A percentile compares a stretch with the other conserved stretches of the same genome.
These are phyloP conservation scores for Fistulinella cinereoalba DNA, from an alignment of 1,284 basidiomycete species.

Conservation along the genomic window DNA sequence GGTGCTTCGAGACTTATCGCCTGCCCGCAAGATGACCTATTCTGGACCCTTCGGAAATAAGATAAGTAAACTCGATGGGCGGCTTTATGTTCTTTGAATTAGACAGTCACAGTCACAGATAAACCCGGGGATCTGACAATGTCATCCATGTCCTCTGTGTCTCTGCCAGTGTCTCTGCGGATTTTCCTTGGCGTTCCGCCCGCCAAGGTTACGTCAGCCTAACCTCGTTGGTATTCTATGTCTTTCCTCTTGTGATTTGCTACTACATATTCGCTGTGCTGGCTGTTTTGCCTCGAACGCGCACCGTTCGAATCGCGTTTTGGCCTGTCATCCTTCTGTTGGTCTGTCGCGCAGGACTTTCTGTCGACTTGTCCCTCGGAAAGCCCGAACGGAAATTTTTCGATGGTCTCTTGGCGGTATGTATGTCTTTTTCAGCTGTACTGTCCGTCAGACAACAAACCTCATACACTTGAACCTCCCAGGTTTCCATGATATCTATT, in stretches of 20 bases:
- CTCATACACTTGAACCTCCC: background rate
- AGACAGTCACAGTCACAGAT: too few species aligned
- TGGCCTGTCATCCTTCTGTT: slow-evolving; percentile 43
- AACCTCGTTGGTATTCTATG: slow-evolving; percentile 6
- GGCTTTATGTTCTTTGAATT: too few species aligned
- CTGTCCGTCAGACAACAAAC: too few species aligned
- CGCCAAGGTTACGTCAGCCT: background rate
- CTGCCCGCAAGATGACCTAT: too few species aligned
- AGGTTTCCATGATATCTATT: slow-evolving; percentile 19
- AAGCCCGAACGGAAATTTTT: slow-evolving; percentile 35
- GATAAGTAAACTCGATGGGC: too few species aligned
- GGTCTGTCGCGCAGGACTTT: slow-evolving; percentile 40
- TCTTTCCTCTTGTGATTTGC: slow-evolving; percentile 40
- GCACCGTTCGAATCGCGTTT: slow-evolving; percentile 40
- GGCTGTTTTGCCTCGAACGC: slow-evolving; percentile 44
- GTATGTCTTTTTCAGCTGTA: slow-evolving; percentile 22
- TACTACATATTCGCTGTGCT: slow-evolving; percentile 49
- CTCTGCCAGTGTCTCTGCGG: too few species aligned
- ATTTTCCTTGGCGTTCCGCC: too few species aligned
- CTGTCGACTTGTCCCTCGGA: slow-evolving; percentile 40
- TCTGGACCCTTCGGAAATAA: too few species aligned
- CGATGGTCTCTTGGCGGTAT: slow-evolving; percentile 40
- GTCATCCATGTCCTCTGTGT: too few species aligned
- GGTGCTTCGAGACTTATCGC: too few species aligned
- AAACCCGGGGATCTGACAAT: too few species aligned